A percentile compares a stretch with the other conserved stretches of the same genome.
Conservation (phyloP, 495 filamentous ascomycete genomes). For the Neurospora africana region DNA sequence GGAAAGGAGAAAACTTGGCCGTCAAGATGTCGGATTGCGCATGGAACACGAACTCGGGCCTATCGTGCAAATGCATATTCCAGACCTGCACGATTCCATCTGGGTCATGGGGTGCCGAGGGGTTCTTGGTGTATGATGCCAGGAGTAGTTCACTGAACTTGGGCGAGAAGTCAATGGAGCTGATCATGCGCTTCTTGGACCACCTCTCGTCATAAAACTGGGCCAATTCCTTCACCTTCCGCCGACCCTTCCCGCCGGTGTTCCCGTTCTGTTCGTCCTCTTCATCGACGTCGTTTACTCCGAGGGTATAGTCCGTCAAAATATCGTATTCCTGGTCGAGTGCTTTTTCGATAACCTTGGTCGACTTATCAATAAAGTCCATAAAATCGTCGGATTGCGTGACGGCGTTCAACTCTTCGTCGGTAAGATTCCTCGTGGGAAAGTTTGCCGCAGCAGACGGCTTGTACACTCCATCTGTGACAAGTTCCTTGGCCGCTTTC, state of each 20-base stretch:
- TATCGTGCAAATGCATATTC: slow-evolving; percentile 88
- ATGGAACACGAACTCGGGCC: slow-evolving; percentile 93
- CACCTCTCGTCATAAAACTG: slow-evolving; percentile 93
- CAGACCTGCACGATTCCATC: slow-evolving; percentile 92
- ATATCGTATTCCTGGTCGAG: slow-evolving; percentile 91
- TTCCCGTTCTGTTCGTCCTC: slow-evolving; percentile 74
- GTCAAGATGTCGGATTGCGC: slow-evolving; percentile 91
- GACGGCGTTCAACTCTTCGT: slow-evolving; percentile 83
- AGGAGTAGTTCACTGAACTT: slow-evolving; percentile 91
- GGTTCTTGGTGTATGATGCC: slow-evolving; percentile 93
- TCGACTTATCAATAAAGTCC: slow-evolving; percentile 89
- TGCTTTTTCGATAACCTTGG: slow-evolving; percentile 93
- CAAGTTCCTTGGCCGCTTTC: slow-evolving; percentile 50
- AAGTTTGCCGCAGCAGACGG: slow-evolving; percentile 46
- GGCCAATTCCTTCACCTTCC: slow-evolving; percentile 73
- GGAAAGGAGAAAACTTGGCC: slow-evolving; percentile 94
- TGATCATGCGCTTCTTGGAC: slow-evolving; percentile 96
- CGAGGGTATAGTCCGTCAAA: slow-evolving; percentile 82
- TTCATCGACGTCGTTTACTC: slow-evolving; percentile 59
- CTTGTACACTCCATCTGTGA: slow-evolving; percentile 39
- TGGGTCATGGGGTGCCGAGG: slow-evolving; percentile 87
- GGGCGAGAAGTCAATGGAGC: slow-evolving; percentile 81
- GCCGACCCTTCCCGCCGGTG: slow-evolving; percentile 59
- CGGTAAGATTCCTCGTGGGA: slow-evolving; percentile 68
- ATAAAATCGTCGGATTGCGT: slow-evolving; percentile 88